These are phyloP conservation scores for Withania somnifera DNA, from an alignment of 305 asterid species.

Conservation along the genomic window DNA sequence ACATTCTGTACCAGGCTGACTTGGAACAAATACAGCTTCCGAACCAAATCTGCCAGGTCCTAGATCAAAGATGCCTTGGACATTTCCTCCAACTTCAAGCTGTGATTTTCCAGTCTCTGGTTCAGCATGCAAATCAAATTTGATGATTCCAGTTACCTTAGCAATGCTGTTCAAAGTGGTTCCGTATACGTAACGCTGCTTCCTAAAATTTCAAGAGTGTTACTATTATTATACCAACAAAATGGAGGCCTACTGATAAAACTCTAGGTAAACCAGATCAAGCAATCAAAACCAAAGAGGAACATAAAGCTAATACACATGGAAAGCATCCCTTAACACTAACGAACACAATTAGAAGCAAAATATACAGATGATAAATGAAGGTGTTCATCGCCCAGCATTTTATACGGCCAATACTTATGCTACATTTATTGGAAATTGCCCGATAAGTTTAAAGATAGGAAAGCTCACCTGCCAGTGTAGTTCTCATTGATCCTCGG, in stretches of 20 bases:
- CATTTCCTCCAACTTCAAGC: slow-evolving; percentile 88
- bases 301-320: too few species aligned
- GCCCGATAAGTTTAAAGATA: background rate
- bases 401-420: background rate
- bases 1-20: slow-evolving; percentile 50
- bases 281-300: too few species aligned
- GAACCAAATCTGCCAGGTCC: slow-evolving; percentile 91
- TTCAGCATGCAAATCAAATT: slow-evolving; percentile 81
- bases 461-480: slow-evolving; percentile 58
- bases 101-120: slow-evolving; percentile 63
- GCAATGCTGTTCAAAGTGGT: slow-evolving; percentile 64
- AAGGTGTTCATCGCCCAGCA: background rate
- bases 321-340: background rate
- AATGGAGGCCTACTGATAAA: too few species aligned
- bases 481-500: slow-evolving; percentile 91
- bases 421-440: background rate
- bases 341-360: background rate
- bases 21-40: slow-evolving; percentile 84
- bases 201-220: slow-evolving; percentile 34
- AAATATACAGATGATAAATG: background rate
- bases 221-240: background rate
- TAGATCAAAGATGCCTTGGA: slow-evolving; percentile 66
- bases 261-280: too few species aligned
- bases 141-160: slow-evolving; percentile 73
- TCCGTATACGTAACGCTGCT: slow-evolving; percentile 82